Evolutionary conservation across 2,329 filamentous ascomycete species (phyloP).

Genomic region (Cladosporium velox): DNA sequence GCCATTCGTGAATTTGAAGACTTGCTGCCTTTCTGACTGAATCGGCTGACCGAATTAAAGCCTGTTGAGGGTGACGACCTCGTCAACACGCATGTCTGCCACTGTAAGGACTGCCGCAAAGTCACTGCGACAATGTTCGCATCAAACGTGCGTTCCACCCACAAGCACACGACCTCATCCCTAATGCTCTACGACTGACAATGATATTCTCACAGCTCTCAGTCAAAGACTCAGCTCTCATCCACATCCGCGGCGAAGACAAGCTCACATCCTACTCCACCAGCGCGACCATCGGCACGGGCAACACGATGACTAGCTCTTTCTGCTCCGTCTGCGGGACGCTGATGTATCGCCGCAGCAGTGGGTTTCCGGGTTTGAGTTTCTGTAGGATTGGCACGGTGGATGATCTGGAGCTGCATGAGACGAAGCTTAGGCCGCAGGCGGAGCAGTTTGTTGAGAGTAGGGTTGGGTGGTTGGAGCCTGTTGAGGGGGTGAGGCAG

Average conservation of each 20-base stretch:
- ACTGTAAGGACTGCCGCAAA: slow-evolving; percentile 63
- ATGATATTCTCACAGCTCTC: neutral
- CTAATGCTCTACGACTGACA: too few species aligned
- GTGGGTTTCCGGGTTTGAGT: slow-evolving; percentile 47
- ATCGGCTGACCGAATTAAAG: slow-evolving; percentile 30
- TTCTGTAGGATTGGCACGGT: slow-evolving; percentile 62
- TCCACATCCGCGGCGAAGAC: slow-evolving; percentile 54
- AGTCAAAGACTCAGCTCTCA: neutral
- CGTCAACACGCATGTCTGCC: slow-evolving; percentile 57
- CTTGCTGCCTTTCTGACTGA: neutral
- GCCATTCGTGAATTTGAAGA: too few species aligned
- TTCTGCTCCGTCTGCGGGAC: slow-evolving; percentile 64
- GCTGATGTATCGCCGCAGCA: slow-evolving; percentile 59
- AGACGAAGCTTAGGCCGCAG: slow-evolving; percentile 57
- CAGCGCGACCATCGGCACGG: slow-evolving; percentile 49
- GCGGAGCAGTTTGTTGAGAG: slow-evolving; percentile 37
- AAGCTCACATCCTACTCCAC: slow-evolving; percentile 53
- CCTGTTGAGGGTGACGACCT: slow-evolving; percentile 51
- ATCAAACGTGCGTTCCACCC: slow-evolving; percentile 45
- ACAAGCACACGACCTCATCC: too few species aligned
- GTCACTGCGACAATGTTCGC: slow-evolving; percentile 65
- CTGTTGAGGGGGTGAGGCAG: slow-evolving; percentile 40
- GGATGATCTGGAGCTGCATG: slow-evolving; percentile 61
- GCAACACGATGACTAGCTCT: slow-evolving; percentile 59
- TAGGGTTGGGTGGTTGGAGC: slow-evolving; percentile 56